Evolutionary conservation across 768 basidiomycete species (phyloP), one percentile per base, ranked within the genome.

Genomic region (Lentinula detonsa): DNA sequence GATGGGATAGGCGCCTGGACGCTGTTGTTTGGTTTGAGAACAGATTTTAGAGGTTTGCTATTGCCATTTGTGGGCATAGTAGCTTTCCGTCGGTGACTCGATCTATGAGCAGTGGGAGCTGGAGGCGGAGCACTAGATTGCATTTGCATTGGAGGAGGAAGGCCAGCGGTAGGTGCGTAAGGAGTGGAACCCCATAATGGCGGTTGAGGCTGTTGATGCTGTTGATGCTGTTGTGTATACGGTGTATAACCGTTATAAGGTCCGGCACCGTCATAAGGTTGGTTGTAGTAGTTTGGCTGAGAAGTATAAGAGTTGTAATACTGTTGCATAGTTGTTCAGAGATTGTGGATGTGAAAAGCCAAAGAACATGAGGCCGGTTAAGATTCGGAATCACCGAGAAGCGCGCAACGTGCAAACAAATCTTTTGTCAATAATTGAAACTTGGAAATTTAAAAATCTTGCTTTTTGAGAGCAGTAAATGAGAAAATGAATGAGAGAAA

Each of bases 1-100:
- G 57, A 59, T 4, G 57, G 57, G 8, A 23, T 8, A 34, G 46
- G 33, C 35, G 23, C 18, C 56, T 57, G 56, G 23, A 31, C n/a
- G n/a, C 18, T 56, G 37, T 35, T 40, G 28, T 23, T 57, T 23
- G 7, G 45, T 15, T 50, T 46, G 5, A 59, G 18, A 2, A 45
- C 57, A 18, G 43, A 48, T 28, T 34, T 59, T 21, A 50, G 37
- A 5, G 45, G 56, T 33, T 43, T 18, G 9, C 37, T 49, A 4
- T 45, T 34, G 21, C 5, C 5, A 18, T 67, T 50, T 15, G 72
- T 61, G 10, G 65, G 71, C 39, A 68, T 63, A 5, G 72, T 67
- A 18, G 69, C 69, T 62, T 74, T 71, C 40, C 76, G 78, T 63
- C 77, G 77, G 56, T 64, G 60, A 49, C 71, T 70, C 10, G 72